phyloP scores from a whole-genome alignment of 2,329 filamentous ascomycete species.

The Pseudocercospora pini-densiflorae region DNA sequence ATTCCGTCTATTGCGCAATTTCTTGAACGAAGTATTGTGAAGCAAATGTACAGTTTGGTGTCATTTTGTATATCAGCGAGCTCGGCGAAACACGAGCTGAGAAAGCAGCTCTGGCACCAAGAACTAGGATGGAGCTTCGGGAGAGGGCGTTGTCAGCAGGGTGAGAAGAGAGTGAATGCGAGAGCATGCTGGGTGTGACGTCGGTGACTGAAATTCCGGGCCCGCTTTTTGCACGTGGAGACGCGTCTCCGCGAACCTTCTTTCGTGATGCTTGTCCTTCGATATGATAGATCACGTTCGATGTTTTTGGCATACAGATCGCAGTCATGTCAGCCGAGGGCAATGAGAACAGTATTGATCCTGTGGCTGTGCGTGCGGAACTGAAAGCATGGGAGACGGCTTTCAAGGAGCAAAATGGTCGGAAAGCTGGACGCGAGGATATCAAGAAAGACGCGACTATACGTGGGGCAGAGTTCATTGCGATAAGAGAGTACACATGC shows the following conservation, averaged over 20 bases:
- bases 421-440: slow-evolving; percentile 73
- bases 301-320: background rate
- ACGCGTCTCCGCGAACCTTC: slow-evolving; percentile 16
- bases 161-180: background rate
- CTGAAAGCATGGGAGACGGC: slow-evolving; percentile 75
- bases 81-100: background rate
- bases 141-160: background rate
- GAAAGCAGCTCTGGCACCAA: background rate
- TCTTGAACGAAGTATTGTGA: background rate
- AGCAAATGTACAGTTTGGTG: background rate
- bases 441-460: slow-evolving; percentile 76
- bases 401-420: slow-evolving; percentile 65
- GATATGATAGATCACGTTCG: background rate
- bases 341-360: slow-evolving; percentile 18
- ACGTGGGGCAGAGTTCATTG: slow-evolving; percentile 55
- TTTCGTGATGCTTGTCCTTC: background rate
- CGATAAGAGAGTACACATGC: background rate
- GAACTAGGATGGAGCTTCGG: background rate
- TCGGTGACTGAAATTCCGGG: slow-evolving; percentile 3
- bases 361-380: slow-evolving; percentile 61
- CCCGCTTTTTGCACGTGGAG: slow-evolving; percentile 15
- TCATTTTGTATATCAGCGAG: background rate
- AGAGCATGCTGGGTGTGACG: background rate
- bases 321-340: slow-evolving; percentile 21
- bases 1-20: background rate